phyloP scores from a whole-genome alignment of 768 basidiomycete species.

The Myochromella boudieri region DNA sequence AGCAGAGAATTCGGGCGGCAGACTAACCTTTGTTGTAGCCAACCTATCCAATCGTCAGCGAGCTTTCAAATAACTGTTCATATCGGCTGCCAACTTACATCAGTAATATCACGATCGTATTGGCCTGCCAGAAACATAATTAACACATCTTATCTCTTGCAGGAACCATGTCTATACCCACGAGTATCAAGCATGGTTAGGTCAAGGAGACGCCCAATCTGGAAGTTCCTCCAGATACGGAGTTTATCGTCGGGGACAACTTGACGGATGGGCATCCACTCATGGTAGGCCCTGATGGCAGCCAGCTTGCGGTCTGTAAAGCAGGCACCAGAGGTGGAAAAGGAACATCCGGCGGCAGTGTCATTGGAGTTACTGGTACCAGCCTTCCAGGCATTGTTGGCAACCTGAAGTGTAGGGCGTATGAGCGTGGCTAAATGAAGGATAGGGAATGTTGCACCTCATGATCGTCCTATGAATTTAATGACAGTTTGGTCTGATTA shows the following conservation, averaged over 20 bases:
- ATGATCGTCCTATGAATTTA: constrained; percentile 43
- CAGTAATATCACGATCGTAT: constrained; percentile 59
- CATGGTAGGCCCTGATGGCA: constrained; percentile 57
- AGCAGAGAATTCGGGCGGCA: too few species aligned
- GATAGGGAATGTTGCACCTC: constrained; percentile 30
- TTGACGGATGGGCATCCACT: constrained; percentile 64
- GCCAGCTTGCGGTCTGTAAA: constrained; percentile 61
- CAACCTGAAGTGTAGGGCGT: constrained; percentile 31
- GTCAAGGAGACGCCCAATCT: constrained; percentile 60
- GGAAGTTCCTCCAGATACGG: constrained; percentile 63
- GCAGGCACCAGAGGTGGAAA: constrained; percentile 53
- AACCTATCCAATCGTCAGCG: constrained; percentile 24
- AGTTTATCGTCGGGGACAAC: constrained; percentile 54
- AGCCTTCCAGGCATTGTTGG: constrained; percentile 58
- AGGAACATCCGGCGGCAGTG: constrained; percentile 45
- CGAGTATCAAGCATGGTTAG: constrained; percentile 64
- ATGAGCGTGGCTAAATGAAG: not conserved
- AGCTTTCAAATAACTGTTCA: not conserved
- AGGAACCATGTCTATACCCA: constrained; percentile 17
- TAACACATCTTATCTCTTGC: not conserved
- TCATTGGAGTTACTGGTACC: constrained; percentile 58
- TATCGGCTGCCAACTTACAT: constrained; percentile 33
- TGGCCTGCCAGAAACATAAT: constrained; percentile 30
- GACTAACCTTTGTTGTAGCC: constrained; percentile 50
- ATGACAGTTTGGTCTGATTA: too few species aligned